A percentile compares a stretch with the other conserved stretches of the same genome.
Evolutionary conservation across 2,329 filamentous ascomycete genomes (phyloP).

Genomic region (Penicillium polonicum): DNA sequence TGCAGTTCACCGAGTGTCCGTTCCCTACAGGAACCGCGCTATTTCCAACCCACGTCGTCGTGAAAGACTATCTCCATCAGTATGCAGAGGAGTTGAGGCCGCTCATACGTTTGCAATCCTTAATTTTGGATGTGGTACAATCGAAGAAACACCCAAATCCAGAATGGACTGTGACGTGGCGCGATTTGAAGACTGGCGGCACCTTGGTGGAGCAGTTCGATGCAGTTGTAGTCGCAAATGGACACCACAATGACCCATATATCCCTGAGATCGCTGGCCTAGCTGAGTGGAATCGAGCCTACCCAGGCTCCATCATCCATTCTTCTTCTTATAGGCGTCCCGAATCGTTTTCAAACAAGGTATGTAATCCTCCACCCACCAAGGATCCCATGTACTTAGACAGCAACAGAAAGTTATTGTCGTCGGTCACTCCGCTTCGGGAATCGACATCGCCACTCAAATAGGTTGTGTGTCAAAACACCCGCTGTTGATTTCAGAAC

Average conservation of each 20-base stretch:
- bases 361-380: not conserved
- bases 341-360: constrained; percentile 5
- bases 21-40: constrained; percentile 2
- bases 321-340: constrained; percentile 11
- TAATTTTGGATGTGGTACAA: constrained; percentile 3
- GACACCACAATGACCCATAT: constrained; percentile 13
- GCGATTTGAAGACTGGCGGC: not conserved
- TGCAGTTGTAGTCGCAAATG: constrained; percentile 13
- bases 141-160: not conserved
- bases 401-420: constrained; percentile 13
- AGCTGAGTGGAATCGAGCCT: constrained; percentile 3
- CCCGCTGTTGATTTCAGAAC: constrained; percentile 12
- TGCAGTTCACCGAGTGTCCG: constrained; percentile 9
- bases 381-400: not conserved
- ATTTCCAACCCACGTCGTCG: constrained; percentile 7
- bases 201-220: not conserved
- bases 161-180: constrained; percentile 11
- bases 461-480: constrained; percentile 8
- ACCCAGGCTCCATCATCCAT: constrained; percentile 8
- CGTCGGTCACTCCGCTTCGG: constrained; percentile 13
- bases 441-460: constrained; percentile 14
- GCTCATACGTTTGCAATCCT: not conserved
- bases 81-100: constrained; percentile 11
- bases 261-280: constrained; percentile 5
- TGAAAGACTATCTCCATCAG: constrained; percentile 10